Percentiles rank a stretch among this genome's conserved stretches.
These are phyloP conservation scores for Artemisia annua DNA, from an alignment of 129 eudicot species.

Conservation along the genomic window DNA sequence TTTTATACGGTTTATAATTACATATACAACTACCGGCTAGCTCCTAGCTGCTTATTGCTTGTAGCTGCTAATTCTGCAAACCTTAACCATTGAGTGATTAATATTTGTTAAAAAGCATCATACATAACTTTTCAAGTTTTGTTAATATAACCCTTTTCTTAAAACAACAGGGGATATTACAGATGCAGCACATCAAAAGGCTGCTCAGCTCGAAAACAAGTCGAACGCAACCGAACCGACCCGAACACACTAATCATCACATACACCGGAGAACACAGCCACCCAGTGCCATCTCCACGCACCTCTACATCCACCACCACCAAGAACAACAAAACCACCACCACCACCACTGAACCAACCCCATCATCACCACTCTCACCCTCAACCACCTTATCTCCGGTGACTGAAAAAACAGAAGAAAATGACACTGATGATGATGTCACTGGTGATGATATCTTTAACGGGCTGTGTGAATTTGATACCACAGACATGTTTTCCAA, in stretches of 20 bases:
- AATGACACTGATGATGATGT: conserved; percentile 35
- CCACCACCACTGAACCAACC: conserved; percentile 46
- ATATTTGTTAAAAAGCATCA: not conserved
- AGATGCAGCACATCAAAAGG: conserved; percentile 93
- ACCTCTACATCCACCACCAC: conserved; percentile 80
- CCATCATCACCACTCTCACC: conserved; percentile 53
- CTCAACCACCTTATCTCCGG: conserved; percentile 44
- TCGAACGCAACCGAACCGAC: conserved; percentile 96
- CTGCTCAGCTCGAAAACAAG: conserved; percentile 96
- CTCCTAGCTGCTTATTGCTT: too few relatives aligned
- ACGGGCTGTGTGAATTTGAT: conserved; percentile 65
- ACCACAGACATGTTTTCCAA: conserved; percentile 40
- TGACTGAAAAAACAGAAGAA: conserved; percentile 54
- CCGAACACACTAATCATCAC: conserved; percentile 83
- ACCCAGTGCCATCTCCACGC: conserved; percentile 85
- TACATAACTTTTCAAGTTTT: conserved; percentile 2
- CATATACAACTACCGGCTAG: too few relatives aligned
- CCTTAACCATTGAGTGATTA: too few relatives aligned
- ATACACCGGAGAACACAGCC: conserved; percentile 88
- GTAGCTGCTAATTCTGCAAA: too few relatives aligned
- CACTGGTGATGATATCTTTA: conserved; percentile 56
- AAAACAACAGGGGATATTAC: conserved; percentile 78
- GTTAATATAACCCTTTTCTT: not conserved
- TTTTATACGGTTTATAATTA: too few relatives aligned
- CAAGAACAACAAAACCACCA: conserved; percentile 53